These are phyloP conservation scores for Plasmodium knowlesi DNA, from an alignment of 169 alveolate species.

Conservation along the genomic window DNA sequence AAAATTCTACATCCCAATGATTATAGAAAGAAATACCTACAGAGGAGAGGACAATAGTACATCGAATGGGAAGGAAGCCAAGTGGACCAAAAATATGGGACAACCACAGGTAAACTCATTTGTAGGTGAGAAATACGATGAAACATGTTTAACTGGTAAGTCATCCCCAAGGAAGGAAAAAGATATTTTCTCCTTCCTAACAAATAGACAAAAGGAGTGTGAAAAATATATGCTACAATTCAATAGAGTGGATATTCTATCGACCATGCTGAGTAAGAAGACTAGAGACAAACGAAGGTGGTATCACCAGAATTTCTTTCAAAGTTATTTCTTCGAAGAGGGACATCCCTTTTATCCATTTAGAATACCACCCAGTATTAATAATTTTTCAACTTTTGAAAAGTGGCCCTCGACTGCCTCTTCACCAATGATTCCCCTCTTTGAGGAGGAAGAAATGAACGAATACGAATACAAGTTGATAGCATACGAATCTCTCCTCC, in stretches of 20 bases:
- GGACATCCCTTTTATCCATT: conserved; percentile 62
- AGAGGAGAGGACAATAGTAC: background rate
- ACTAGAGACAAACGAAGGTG: background rate
- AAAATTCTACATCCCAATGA: conserved; percentile 61
- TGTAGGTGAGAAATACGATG: background rate
- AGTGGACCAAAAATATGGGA: background rate
- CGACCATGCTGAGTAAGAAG: background rate
- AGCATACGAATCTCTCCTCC: conserved; percentile 69
- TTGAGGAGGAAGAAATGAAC: conserved; percentile 34
- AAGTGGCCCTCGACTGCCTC: background rate
- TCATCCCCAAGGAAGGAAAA: conserved; percentile 1
- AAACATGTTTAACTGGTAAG: conserved; percentile 7
- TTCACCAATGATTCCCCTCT: background rate
- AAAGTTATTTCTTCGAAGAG: conserved; percentile 60
- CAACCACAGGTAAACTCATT: background rate
- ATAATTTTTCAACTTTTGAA: conserved; percentile 17
- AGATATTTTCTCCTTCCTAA: conserved; percentile 35
- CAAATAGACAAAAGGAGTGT: conserved; percentile 49
- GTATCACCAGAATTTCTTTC: conserved; percentile 22
- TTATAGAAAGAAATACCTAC: conserved; percentile 11
- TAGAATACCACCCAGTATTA: conserved; percentile 44
- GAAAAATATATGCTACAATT: conserved; percentile 60
- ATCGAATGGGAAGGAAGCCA: background rate
- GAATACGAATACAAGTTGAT: conserved; percentile 45
- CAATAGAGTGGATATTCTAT: conserved; percentile 11